Evolutionary conservation across 805 yeast species (phyloP).

Genomic region (Candida arabinofermentans): DNA sequence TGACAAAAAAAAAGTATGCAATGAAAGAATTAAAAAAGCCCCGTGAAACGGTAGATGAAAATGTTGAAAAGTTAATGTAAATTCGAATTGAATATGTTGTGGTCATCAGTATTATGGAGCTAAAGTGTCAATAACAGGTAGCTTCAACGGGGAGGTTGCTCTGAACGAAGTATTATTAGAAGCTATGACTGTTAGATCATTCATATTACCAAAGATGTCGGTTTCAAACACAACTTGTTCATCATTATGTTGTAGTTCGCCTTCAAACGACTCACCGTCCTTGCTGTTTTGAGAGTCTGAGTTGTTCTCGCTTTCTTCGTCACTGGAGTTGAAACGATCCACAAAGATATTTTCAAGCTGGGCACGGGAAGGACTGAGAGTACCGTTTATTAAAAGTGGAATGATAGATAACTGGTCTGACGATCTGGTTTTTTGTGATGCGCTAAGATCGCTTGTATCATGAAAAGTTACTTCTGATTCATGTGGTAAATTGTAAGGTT

Average conservation of each 20-base stretch:
- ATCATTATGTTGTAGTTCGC: not conserved
- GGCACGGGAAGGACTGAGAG: slow-evolving; percentile 13
- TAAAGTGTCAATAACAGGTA: not conserved
- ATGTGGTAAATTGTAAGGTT: not conserved
- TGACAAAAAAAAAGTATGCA: too few species aligned
- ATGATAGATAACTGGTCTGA: slow-evolving; percentile 18
- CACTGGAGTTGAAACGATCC: slow-evolving; percentile 4
- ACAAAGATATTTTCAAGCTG: slow-evolving; percentile 6
- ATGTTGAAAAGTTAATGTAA: not conserved
- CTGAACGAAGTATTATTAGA: not conserved
- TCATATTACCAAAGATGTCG: not conserved
- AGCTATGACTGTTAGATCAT: not conserved
- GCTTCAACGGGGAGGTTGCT: slow-evolving; percentile 7
- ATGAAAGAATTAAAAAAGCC: too few species aligned
- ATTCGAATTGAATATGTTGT: not conserved
- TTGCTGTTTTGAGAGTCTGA: not conserved
- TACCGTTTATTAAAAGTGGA: slow-evolving; percentile 21
- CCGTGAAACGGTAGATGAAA: not conserved
- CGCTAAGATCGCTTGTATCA: not conserved
- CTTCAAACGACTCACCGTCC: not conserved
- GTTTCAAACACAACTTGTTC: not conserved
- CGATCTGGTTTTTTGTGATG: slow-evolving; percentile 3
- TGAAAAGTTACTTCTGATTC: not conserved
- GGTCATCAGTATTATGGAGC: too few species aligned
- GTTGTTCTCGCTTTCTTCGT: slow-evolving; percentile 2